These are phyloP conservation scores for Suillus plorans DNA, from an alignment of 768 basidiomycete genomes.

Conservation along the genomic window DNA sequence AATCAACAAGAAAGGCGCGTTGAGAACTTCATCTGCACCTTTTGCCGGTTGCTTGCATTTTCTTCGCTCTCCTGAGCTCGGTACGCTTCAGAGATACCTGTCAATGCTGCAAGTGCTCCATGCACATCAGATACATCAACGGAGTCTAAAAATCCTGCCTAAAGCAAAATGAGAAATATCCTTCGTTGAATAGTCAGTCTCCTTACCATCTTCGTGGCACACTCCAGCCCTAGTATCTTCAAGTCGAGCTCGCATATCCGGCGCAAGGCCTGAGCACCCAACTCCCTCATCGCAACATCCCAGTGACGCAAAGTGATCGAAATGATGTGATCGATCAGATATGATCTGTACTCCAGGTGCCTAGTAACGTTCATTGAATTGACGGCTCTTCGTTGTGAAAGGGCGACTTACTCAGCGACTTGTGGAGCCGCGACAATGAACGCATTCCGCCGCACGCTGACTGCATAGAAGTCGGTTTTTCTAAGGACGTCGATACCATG, in stretches of 20 bases:
- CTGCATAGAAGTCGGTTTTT: slow-evolving; percentile 93
- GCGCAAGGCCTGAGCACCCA: slow-evolving; percentile 75
- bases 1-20: slow-evolving; percentile 1
- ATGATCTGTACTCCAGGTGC: slow-evolving; percentile 70
- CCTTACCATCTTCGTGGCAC: slow-evolving; percentile 56
- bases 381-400: slow-evolving; percentile 13
- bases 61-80: slow-evolving; percentile 29
- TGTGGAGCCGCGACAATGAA: slow-evolving; percentile 84
- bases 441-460: slow-evolving; percentile 81
- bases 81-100: slow-evolving; percentile 69
- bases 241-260: slow-evolving; percentile 66
- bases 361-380: slow-evolving; percentile 39
- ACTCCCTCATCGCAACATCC: slow-evolving; percentile 77
- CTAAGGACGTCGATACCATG: slow-evolving; percentile 93
- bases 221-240: slow-evolving; percentile 45
- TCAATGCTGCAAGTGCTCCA: slow-evolving; percentile 74
- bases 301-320: slow-evolving; percentile 82
- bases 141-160: slow-evolving; percentile 61
- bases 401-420: slow-evolving; percentile 74
- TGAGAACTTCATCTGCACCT: slow-evolving; percentile 37
- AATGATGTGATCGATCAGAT: slow-evolving; percentile 71
- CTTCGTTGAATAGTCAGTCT: slow-evolving; percentile 11
- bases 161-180: slow-evolving; percentile 5
- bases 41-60: slow-evolving; percentile 37
- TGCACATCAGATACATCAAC: slow-evolving; percentile 74